Evolutionary conservation across 139 green algal genomes (phyloP).

Genomic region (Chlamydomonas urium): DNA sequence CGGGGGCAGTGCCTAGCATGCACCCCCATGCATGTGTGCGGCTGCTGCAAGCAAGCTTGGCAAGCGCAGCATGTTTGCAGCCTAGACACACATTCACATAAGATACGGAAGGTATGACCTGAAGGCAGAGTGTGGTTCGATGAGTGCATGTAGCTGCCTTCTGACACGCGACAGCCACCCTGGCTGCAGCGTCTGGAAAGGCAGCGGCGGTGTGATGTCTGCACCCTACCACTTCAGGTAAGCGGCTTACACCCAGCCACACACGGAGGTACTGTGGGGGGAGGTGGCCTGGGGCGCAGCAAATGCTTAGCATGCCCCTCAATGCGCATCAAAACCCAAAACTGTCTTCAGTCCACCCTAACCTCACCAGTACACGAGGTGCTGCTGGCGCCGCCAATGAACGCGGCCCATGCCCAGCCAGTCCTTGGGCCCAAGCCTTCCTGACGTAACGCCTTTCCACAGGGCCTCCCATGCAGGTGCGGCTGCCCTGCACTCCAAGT

Average conservation of each 20-base stretch:
- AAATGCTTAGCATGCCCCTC: not conserved
- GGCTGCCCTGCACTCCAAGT: not conserved
- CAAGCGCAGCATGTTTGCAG: too few relatives aligned
- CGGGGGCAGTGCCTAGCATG: too few relatives aligned
- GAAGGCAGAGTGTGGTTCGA: too few relatives aligned
- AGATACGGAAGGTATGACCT: too few relatives aligned
- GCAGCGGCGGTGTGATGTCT: too few relatives aligned
- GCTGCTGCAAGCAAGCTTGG: too few relatives aligned
- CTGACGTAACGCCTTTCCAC: not conserved
- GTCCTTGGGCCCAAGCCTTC: not conserved
- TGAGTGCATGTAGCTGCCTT: too few relatives aligned
- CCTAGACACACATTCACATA: too few relatives aligned
- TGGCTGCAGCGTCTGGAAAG: too few relatives aligned
- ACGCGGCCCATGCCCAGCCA: not conserved
- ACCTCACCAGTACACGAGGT: slow-evolving; percentile 7
- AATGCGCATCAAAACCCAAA: not conserved
- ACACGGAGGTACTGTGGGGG: not conserved
- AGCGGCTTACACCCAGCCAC: not conserved
- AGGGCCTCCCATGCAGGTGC: not conserved
- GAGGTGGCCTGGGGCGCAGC: not conserved
- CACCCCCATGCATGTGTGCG: too few relatives aligned
- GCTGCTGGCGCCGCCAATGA: not conserved
- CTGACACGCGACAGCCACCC: too few relatives aligned
- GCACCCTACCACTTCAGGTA: not conserved
- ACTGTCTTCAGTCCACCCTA: not conserved